A percentile compares a stretch with the other conserved stretches of the same genome.
Conservation (phyloP, 2,329 filamentous ascomycete genomes). For the Penicillium sp. region DNA sequence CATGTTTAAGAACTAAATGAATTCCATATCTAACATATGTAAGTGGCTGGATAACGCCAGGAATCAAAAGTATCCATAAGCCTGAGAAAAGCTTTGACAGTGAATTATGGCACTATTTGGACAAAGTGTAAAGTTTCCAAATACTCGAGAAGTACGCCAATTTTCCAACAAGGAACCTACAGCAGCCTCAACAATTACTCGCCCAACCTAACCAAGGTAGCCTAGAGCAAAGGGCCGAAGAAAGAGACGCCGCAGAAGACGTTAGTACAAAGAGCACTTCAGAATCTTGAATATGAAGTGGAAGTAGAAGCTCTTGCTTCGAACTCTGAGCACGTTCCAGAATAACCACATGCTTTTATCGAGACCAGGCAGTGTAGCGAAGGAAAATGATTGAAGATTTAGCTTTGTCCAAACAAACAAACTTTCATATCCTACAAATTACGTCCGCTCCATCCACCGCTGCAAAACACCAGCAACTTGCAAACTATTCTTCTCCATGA, state of each 20-base stretch:
- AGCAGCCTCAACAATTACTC: not conserved
- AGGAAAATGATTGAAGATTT: not conserved
- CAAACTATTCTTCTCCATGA: conserved; percentile 55
- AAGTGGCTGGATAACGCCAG: too few species aligned
- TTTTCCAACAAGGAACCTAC: not conserved
- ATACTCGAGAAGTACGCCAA: too few species aligned
- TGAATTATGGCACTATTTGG: too few species aligned
- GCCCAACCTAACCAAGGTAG: not conserved
- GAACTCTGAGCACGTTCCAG: not conserved
- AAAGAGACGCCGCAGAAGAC: not conserved
- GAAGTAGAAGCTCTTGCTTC: not conserved
- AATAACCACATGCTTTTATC: not conserved
- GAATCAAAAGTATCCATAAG: too few species aligned
- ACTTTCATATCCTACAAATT: not conserved
- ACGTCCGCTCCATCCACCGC: conserved; percentile 37
- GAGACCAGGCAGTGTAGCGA: not conserved
- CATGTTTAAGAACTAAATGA: too few species aligned
- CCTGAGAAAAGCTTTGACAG: too few species aligned
- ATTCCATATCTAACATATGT: too few species aligned
- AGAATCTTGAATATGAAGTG: not conserved
- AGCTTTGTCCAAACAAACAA: not conserved
- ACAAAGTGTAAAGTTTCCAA: too few species aligned
- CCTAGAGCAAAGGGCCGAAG: not conserved
- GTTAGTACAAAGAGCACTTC: not conserved
- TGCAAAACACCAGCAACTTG: conserved; percentile 31